phyloP scores from a whole-genome alignment of 495 filamentous ascomycete genomes.

The Neurospora sp. region DNA sequence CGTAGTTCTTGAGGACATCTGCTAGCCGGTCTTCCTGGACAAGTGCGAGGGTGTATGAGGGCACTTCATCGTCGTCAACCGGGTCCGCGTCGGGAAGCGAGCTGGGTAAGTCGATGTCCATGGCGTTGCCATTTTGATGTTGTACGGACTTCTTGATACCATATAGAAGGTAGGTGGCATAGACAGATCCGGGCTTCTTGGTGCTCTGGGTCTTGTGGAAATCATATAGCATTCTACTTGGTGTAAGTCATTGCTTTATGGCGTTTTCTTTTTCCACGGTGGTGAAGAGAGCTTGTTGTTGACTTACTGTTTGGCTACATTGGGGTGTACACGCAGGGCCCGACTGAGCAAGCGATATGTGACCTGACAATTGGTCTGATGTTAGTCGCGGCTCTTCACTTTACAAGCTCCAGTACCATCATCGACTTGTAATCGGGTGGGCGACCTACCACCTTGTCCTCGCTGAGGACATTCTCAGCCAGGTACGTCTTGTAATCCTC shows the following conservation, averaged over 20 bases:
- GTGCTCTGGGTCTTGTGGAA: constrained; percentile 73
- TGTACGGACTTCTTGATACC: constrained; percentile 39
- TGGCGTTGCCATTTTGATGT: constrained; percentile 37
- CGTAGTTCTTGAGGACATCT: constrained; percentile 62
- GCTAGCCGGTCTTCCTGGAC: constrained; percentile 66
- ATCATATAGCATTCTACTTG: constrained; percentile 74
- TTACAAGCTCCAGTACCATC: not conserved
- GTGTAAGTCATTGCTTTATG: not conserved
- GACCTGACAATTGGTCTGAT: constrained; percentile 41
- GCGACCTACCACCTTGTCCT: constrained; percentile 57
- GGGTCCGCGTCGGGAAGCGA: constrained; percentile 50
- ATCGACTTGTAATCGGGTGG: not conserved
- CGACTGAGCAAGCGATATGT: constrained; percentile 78
- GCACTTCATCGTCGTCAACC: constrained; percentile 26
- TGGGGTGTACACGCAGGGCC: constrained; percentile 69
- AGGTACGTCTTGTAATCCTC: constrained; percentile 60
- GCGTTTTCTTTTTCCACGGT: not conserved
- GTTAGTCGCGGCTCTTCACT: not conserved
- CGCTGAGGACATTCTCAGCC: constrained; percentile 64
- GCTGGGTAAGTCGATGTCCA: constrained; percentile 67
- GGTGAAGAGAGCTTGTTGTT: not conserved
- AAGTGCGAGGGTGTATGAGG: constrained; percentile 54
- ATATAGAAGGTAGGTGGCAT: constrained; percentile 81
- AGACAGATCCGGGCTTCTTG: constrained; percentile 60
- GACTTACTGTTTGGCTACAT: constrained; percentile 35